Evolutionary conservation across 2,329 filamentous ascomycete genomes (phyloP), one percentile per base, ranked within the genome.

Genomic region (Huntiella decipiens): DNA sequence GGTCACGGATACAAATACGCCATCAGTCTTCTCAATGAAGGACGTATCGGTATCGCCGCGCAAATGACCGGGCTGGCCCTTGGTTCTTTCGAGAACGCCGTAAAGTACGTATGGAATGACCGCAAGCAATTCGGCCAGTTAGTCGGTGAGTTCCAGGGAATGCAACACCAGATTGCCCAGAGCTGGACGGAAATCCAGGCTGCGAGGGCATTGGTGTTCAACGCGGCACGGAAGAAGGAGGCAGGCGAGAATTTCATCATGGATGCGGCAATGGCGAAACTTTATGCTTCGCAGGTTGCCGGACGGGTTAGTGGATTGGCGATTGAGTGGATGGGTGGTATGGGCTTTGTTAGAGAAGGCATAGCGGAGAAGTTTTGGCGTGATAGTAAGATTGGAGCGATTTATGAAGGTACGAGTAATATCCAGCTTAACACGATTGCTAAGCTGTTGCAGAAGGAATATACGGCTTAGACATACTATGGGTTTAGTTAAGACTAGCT

Each of bases 291-390:
- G 4, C 91, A 98, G 65, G 85, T 98, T 31, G 91, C 91, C 0
- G 82, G 83, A 15, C 77, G 76, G 46, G 88, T 98, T 15, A 82
- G 80, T 46, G 78, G 87, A 5, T 72, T 82, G 42, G 91, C 88
- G 0, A 77, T 98, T 22, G 91, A 98, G 66, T 98, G 91, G 91
- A 96, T 96, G 88, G 91, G 91, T 41, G 91, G 91, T 51, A 96
- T 98, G 91, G 91, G 91, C 39, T 98, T 98, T 56, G 91, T 98
- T 12, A 71, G 91, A 38, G 91, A 98, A 62, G 91, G 91, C 0
- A 77, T 94, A 49, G 91, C 91, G 0, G 91, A 98, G 75, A 98
- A 98, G 75, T 95, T 80, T 67, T 98, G 81, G 72, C 73, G 91
- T 40, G 91, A 98, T 61, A 91, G 82, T 71, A 98, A 96, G 79